These are phyloP conservation scores for Plasmopara halstedii DNA, from an alignment of 352 stramenopile species.

Conservation along the genomic window DNA sequence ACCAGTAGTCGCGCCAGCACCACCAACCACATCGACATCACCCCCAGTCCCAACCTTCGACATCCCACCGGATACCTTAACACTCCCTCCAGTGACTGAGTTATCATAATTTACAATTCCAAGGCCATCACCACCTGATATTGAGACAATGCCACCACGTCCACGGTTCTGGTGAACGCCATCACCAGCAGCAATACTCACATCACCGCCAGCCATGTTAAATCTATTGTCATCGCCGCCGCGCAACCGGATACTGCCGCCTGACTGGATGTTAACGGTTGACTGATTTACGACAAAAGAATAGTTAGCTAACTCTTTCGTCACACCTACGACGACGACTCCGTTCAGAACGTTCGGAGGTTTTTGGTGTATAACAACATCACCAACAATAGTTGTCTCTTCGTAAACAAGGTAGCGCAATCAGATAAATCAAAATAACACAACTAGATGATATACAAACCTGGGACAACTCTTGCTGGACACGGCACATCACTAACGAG, in stretches of 20 bases:
- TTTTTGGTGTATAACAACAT: constrained; percentile 48
- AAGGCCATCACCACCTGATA: constrained; percentile 62
- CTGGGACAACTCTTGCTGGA: constrained; percentile 57
- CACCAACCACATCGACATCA: constrained; percentile 37
- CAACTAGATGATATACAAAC: constrained; percentile 16
- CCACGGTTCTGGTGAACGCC: constrained; percentile 74
- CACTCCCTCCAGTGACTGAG: constrained; percentile 60
- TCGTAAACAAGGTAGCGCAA: too few relatives aligned
- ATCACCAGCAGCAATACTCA: constrained; percentile 55
- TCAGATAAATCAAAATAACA: constrained; percentile 13
- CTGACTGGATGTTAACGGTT: constrained; percentile 30
- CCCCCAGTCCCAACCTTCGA: constrained; percentile 59
- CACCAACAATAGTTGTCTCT: constrained; percentile 50
- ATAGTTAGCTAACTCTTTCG: constrained; percentile 28
- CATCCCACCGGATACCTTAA: constrained; percentile 58
- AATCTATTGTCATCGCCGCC: constrained; percentile 63
- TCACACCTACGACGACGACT: constrained; percentile 32
- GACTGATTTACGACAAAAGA: constrained; percentile 36
- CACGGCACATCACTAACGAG: constrained; percentile 85
- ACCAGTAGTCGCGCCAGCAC: constrained; percentile 35
- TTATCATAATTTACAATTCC: constrained; percentile 66
- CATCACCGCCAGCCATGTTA: constrained; percentile 47
- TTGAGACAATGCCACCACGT: constrained; percentile 58
- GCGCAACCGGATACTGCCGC: constrained; percentile 40
- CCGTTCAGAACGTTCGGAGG: constrained; percentile 30